These are phyloP conservation scores for Cocos nucifera DNA, from an alignment of 176 grass and related monocot genomes.

Conservation along the genomic window DNA sequence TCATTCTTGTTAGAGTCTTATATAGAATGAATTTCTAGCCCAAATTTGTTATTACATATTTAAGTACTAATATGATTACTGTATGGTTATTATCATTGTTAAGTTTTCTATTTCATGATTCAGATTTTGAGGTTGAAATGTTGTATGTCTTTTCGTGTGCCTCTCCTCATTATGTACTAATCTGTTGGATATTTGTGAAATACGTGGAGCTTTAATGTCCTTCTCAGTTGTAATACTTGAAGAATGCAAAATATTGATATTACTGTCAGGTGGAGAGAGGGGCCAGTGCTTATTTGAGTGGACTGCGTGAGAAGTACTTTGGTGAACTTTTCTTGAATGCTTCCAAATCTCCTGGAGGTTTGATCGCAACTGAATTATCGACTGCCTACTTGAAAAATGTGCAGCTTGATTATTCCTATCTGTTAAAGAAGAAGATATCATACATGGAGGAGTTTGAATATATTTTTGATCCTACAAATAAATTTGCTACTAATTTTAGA, in stretches of 20 bases:
- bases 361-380: constrained; percentile 27
- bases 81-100: too few relatives aligned
- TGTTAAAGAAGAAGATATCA: constrained; percentile 32
- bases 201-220: too few relatives aligned
- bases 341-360: constrained; percentile 49
- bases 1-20: too few relatives aligned
- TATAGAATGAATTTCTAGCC: too few relatives aligned
- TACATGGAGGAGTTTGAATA: constrained; percentile 10
- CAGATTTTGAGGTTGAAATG: too few relatives aligned
- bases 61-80: too few relatives aligned
- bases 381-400: constrained; percentile 21
- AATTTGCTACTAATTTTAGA: neutral
- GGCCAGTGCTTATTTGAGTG: constrained; percentile 80
- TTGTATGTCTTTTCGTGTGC: too few relatives aligned
- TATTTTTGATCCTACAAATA: constrained; percentile 6
- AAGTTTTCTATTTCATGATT: too few relatives aligned
- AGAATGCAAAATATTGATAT: neutral
- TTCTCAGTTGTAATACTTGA: neutral
- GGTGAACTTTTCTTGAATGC: constrained; percentile 89
- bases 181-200: too few relatives aligned
- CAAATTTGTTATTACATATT: too few relatives aligned
- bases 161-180: too few relatives aligned
- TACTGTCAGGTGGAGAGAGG: constrained; percentile 86
- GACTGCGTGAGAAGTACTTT: constrained; percentile 91
- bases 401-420: constrained; percentile 18